Evolutionary conservation across 148 eudicot species (phyloP).

Genomic region (Spergularia marina): DNA sequence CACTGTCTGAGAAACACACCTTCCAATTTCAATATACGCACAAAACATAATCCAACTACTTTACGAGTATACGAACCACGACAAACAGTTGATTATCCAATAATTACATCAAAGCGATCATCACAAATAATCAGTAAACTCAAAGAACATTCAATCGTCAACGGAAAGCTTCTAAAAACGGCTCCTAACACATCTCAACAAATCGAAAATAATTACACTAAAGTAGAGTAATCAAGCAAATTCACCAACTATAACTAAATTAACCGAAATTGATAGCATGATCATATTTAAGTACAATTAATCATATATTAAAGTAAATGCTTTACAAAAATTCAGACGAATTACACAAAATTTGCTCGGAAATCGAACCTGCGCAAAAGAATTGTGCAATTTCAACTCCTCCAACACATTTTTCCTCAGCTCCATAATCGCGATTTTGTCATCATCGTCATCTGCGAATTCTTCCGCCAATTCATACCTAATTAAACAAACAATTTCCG

Average conservation of each 20-base stretch:
- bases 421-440: conserved; percentile 53
- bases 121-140: neutral
- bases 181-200: neutral
- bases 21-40: neutral
- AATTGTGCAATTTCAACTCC: conserved; percentile 82
- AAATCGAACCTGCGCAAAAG: conserved; percentile 63
- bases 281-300: neutral
- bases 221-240: neutral
- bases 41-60: neutral
- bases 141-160: neutral
- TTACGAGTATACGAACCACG: neutral
- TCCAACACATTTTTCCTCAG: conserved; percentile 55
- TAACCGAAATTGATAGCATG: neutral
- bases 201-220: neutral
- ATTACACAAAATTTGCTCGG: neutral
- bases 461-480: conserved; percentile 92
- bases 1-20: neutral
- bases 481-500: neutral
- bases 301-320: neutral
- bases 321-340: neutral
- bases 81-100: neutral
- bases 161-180: neutral
- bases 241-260: neutral
- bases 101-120: neutral
- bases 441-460: conserved; percentile 92